Percentiles rank a stretch among this genome's conserved stretches.
These are phyloP conservation scores for Aspergillus olivimuriae DNA, from an alignment of 495 filamentous ascomycete genomes.

Conservation along the genomic window DNA sequence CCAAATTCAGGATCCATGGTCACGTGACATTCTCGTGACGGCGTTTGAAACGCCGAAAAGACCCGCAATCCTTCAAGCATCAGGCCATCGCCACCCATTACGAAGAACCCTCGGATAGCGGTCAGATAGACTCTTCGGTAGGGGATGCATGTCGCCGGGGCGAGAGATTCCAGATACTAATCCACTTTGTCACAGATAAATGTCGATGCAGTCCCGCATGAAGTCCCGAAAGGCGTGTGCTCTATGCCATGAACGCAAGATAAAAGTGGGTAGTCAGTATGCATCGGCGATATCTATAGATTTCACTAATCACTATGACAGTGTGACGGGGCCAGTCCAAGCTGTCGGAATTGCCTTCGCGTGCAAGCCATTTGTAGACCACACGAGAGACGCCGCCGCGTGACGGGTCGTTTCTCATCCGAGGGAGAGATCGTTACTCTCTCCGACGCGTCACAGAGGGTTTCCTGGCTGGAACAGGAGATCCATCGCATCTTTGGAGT, in stretches of 20 bases:
- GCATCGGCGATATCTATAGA: background rate
- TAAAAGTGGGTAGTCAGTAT: background rate
- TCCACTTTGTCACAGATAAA: background rate
- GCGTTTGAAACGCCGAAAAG: background rate
- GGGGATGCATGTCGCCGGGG: background rate
- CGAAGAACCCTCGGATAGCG: too few relatives aligned
- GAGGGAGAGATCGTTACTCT: background rate
- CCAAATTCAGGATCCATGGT: too few relatives aligned
- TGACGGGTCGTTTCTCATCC: background rate
- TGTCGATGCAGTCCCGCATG: background rate
- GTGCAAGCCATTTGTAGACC: background rate
- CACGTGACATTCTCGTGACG: background rate
- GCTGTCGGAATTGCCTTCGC: conserved; percentile 2
- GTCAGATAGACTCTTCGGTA: too few relatives aligned
- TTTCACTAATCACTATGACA: background rate
- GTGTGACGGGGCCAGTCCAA: conserved; percentile 1
- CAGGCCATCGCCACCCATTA: background rate
- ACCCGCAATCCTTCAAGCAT: background rate
- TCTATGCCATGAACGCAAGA: conserved; percentile 4
- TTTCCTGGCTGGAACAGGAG: conserved; percentile 1
- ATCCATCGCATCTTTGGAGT: conserved; percentile 1
- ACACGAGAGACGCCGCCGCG: conserved; percentile 1
- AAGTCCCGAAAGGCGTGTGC: conserved; percentile 4
- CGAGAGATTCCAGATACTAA: background rate
- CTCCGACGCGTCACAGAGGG: background rate